A percentile compares a stretch with the other conserved stretches of the same genome.
Conservation (phyloP, 257 asterid species). For the Lantana camara region DNA sequence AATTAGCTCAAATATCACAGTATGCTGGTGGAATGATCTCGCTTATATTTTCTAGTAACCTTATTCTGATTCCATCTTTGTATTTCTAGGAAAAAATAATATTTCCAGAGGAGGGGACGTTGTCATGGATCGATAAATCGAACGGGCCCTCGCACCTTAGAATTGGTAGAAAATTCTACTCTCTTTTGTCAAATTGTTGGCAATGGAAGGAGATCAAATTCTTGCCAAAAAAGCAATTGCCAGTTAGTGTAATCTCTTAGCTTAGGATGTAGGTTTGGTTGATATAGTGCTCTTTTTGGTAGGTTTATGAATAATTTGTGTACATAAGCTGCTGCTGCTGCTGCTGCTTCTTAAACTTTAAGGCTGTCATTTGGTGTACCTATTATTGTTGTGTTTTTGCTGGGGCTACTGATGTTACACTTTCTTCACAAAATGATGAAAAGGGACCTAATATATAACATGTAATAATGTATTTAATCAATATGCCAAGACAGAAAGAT, state of each 20-base stretch:
- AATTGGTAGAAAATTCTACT: background rate
- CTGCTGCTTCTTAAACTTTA: constrained; percentile 23
- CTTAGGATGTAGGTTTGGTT: constrained; percentile 12
- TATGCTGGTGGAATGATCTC: no score
- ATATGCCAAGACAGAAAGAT: no score
- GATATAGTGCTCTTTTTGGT: background rate
- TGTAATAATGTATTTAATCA: no score
- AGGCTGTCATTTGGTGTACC: constrained; percentile 20
- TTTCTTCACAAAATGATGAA: background rate
- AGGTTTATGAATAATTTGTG: constrained; percentile 31
- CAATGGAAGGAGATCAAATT: background rate
- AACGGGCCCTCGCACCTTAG: background rate
- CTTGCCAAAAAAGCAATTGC: background rate
- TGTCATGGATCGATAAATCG: no score
- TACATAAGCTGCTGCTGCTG: constrained; percentile 27
- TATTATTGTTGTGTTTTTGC: constrained; percentile 2
- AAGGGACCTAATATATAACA: no score
- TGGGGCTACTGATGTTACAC: background rate
- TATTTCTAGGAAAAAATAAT: no score
- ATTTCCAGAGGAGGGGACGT: no score
- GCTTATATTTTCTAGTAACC: no score
- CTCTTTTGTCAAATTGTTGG: no score
- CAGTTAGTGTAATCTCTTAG: constrained; percentile 25
- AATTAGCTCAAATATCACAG: no score
- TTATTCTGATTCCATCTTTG: no score